These are phyloP conservation scores for Coemansia sp. DNA, from an alignment of 192 early-diverging fungal species.

Conservation along the genomic window DNA sequence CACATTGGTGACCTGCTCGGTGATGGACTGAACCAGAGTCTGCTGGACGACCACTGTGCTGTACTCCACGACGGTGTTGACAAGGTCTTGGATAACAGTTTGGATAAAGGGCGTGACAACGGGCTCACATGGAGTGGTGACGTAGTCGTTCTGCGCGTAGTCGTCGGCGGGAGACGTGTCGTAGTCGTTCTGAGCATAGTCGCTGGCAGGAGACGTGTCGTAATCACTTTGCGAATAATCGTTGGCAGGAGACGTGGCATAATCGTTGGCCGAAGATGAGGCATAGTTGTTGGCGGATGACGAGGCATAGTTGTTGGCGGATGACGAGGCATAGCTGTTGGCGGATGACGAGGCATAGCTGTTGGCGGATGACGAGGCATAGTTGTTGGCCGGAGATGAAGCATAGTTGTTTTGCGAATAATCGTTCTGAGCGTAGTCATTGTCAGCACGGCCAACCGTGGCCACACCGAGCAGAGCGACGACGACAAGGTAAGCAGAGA, in stretches of 20 bases:
- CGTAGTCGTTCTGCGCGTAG: constrained; percentile 15
- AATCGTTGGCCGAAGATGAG: neutral
- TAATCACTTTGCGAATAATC: constrained; percentile 4
- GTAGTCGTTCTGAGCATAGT: constrained; percentile 12
- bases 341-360: neutral
- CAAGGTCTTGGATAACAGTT: constrained; percentile 41
- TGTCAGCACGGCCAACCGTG: constrained; percentile 14
- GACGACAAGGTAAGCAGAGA: constrained; percentile 30
- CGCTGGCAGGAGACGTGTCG: neutral
- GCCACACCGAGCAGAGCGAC: constrained; percentile 37
- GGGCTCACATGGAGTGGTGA: constrained; percentile 32
- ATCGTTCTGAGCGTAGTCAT: neutral
- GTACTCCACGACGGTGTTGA: constrained; percentile 41
- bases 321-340: too few species aligned
- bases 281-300: constrained; percentile 2
- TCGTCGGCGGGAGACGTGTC: neutral
- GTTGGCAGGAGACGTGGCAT: neutral
- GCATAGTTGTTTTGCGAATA: constrained; percentile 15
- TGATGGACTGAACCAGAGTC: constrained; percentile 34
- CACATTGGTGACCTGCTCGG: constrained; percentile 39
- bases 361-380: neutral
- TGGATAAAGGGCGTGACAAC: constrained; percentile 37
- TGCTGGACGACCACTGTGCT: constrained; percentile 45
- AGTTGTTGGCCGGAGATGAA: neutral
- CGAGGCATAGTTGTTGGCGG: neutral